Conservation (phyloP, 345 rosid species). For the Brassica carinata region DNA sequence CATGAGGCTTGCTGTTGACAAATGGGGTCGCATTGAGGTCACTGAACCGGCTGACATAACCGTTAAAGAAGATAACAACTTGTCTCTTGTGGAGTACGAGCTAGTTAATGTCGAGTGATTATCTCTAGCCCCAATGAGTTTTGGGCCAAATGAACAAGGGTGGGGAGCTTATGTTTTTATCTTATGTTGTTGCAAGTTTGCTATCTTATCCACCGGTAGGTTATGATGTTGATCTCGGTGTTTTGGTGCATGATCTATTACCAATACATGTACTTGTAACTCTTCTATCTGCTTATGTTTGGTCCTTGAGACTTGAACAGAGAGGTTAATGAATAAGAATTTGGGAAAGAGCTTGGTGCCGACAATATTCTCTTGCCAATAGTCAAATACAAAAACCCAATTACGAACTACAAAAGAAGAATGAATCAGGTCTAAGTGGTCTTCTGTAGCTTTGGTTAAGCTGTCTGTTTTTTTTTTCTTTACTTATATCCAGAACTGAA, state of each 20-base stretch:
- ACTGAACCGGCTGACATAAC: conserved; percentile 41
- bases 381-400: background rate
- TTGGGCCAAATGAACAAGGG: conserved; percentile 14
- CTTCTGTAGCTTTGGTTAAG: background rate
- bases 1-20: conserved; percentile 62
- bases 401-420: background rate
- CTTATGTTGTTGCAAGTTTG: conserved; percentile 26
- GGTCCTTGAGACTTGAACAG: background rate
- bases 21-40: conserved; percentile 57
- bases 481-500: background rate
- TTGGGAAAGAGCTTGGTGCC: background rate
- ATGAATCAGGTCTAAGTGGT: background rate
- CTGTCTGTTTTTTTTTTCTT: background rate
- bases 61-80: conserved; percentile 49
- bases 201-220: conserved; percentile 7
- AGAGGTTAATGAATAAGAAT: background rate
- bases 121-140: conserved; percentile 13
- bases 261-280: conserved; percentile 9
- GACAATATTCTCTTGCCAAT: conserved; percentile 2
- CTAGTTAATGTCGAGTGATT: conserved; percentile 58
- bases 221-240: background rate
- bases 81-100: conserved; percentile 58
- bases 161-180: background rate
- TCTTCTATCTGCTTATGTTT: conserved; percentile 2
- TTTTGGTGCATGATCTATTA: conserved; percentile 13